phyloP scores from a whole-genome alignment of 768 basidiomycete species.

The Phlegmacium glaucopus region DNA sequence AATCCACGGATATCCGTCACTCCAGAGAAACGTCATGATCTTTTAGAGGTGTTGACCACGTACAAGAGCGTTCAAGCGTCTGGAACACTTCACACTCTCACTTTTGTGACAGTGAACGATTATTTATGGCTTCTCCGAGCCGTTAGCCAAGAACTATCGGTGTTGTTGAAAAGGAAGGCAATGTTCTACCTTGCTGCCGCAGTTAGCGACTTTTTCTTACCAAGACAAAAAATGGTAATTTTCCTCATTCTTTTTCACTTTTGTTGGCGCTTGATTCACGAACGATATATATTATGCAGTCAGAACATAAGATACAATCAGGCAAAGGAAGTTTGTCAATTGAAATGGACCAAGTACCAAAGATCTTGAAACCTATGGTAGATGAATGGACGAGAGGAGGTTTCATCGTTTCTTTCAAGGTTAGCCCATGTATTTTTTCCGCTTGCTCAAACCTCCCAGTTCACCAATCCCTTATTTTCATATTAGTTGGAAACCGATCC shows the following conservation, averaged over 20 bases:
- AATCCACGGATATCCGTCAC: constrained; percentile 62
- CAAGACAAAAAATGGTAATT: constrained; percentile 83
- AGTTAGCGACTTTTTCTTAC: constrained; percentile 97
- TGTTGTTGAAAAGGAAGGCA: constrained; percentile 56
- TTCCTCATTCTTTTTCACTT: background rate
- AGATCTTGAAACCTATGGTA: constrained; percentile 90
- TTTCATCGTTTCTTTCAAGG: constrained; percentile 97
- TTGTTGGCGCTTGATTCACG: background rate
- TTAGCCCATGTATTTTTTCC: constrained; percentile 24
- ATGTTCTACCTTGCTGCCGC: constrained; percentile 98
- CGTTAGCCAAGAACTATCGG: constrained; percentile 73
- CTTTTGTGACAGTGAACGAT: constrained; percentile 93
- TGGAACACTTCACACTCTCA: constrained; percentile 78
- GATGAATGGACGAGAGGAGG: constrained; percentile 91
- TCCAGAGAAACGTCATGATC: constrained; percentile 55
- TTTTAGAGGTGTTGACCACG: constrained; percentile 68
- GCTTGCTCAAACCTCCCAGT: background rate
- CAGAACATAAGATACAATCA: constrained; percentile 98
- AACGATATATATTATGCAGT: constrained; percentile 41
- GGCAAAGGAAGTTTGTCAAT: constrained; percentile 90
- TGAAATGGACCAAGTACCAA: constrained; percentile 99
- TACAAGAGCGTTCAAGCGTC: constrained; percentile 79
- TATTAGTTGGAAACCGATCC: constrained; percentile 89
- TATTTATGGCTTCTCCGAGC: constrained; percentile 91
- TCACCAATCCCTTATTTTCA: background rate